phyloP scores from a whole-genome alignment of 257 asterid genomes.

The Jasminum sambac region DNA sequence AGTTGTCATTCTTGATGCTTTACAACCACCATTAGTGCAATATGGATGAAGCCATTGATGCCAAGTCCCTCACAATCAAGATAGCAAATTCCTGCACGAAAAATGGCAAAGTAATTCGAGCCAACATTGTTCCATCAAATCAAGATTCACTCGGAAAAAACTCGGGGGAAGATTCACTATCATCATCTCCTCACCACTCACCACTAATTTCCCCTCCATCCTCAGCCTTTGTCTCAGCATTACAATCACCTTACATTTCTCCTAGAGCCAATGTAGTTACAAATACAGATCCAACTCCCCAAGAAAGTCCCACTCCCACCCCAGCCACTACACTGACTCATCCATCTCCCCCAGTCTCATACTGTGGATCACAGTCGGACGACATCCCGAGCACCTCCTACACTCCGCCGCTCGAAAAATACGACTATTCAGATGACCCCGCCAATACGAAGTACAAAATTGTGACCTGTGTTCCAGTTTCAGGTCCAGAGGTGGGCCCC shows the following conservation, averaged over 20 bases:
- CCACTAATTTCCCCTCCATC: constrained; percentile 67
- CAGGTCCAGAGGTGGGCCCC: constrained; percentile 30
- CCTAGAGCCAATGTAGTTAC: constrained; percentile 46
- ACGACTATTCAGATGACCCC: constrained; percentile 47
- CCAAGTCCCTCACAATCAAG: constrained; percentile 59
- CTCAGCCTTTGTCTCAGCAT: constrained; percentile 87
- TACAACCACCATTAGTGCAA: constrained; percentile 11
- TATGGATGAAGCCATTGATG: constrained; percentile 49
- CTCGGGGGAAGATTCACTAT: constrained; percentile 34
- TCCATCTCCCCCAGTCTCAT: constrained; percentile 68
- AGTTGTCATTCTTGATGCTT: background rate
- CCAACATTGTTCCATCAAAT: constrained; percentile 29
- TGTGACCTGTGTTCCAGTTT: constrained; percentile 57
- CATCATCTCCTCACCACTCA: constrained; percentile 70
- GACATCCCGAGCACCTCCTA: constrained; percentile 85
- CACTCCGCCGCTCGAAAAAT: constrained; percentile 55
- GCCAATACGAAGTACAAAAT: constrained; percentile 52
- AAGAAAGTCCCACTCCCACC: constrained; percentile 20
- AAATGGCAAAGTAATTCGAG: constrained; percentile 23
- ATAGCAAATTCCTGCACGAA: constrained; percentile 33
- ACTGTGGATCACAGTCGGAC: constrained; percentile 58
- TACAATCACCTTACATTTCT: constrained; percentile 87
- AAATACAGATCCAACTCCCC: constrained; percentile 32
- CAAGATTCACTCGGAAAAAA: constrained; percentile 37
- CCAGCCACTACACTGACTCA: constrained; percentile 48